Evolutionary conservation across 371 early-diverging fungal species (phyloP).

Genomic region (Smittium mucronatum): DNA sequence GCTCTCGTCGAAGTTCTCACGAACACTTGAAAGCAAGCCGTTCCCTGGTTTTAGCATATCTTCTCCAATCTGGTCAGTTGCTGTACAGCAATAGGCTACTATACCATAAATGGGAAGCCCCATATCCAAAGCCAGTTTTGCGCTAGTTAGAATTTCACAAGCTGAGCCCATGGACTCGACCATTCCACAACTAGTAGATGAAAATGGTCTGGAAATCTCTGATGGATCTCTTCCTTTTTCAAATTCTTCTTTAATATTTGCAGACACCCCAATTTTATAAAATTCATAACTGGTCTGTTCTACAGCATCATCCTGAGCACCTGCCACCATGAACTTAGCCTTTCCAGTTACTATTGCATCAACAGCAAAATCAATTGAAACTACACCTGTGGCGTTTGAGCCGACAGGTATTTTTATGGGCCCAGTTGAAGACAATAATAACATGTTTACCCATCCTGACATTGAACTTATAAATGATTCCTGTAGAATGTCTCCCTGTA

Average conservation of each 20-base stretch:
- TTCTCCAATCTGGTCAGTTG: slow-evolving; percentile 87
- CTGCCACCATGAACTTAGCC: slow-evolving; percentile 89
- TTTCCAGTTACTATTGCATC: slow-evolving; percentile 83
- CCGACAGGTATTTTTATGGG: slow-evolving; percentile 95
- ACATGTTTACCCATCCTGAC: slow-evolving; percentile 95
- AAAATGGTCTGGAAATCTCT: slow-evolving; percentile 87
- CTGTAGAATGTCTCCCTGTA: slow-evolving; percentile 88
- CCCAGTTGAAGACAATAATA: slow-evolving; percentile 83
- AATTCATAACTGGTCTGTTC: slow-evolving; percentile 92
- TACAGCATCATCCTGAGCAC: slow-evolving; percentile 87
- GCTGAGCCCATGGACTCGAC: slow-evolving; percentile 93
- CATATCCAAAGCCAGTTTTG: slow-evolving; percentile 76
- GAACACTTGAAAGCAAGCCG: slow-evolving; percentile 86
- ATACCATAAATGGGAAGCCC: slow-evolving; percentile 93
- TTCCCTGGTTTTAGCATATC: slow-evolving; percentile 91
- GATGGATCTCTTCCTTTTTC: slow-evolving; percentile 73
- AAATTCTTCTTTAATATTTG: slow-evolving; percentile 69
- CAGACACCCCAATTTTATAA: slow-evolving; percentile 95
- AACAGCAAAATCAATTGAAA: slow-evolving; percentile 83
- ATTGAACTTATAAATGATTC: slow-evolving; percentile 94
- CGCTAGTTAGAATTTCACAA: slow-evolving; percentile 83
- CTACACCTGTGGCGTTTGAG: slow-evolving; percentile 88
- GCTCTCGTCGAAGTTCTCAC: slow-evolving; percentile 45
- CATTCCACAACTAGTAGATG: slow-evolving; percentile 86
- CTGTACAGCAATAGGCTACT: slow-evolving; percentile 77